Evolutionary conservation across 2,329 filamentous ascomycete species (phyloP), one percentile per base, ranked within the genome.

Genomic region (Eurotiales sp.): DNA sequence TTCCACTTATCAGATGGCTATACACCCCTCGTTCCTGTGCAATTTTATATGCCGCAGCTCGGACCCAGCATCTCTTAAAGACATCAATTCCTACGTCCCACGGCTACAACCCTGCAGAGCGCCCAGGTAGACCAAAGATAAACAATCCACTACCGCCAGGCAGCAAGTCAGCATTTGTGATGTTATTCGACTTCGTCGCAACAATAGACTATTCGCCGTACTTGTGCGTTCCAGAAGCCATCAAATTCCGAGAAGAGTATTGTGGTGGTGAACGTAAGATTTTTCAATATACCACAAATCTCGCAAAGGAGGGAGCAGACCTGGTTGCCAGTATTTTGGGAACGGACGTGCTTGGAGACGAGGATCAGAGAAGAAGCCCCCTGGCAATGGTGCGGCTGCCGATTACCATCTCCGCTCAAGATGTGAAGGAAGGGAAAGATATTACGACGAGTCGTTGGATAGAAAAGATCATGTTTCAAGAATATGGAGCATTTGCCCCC

Each of bases 1-100:
- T 43, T 12, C 23, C 19, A 23, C 4, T 3, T 34, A 19, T 22
- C 15, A 79, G 78, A 74, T 97, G 92, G 92, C 82, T 96, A 7
- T 85, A 83, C 63, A 81, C 82, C 0, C 92, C 91, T 1, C 83
- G 90, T 25, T 86, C 85, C n/a, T 90, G 86, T 64, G 90, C 90
- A 3, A 74, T 93, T 4, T 81, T 96, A 56, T 86, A 95, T 68
- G 87, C 93, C 1, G 87, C 90, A 0, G 53, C 76, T 15, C 79
- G 86, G 17, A 90, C 95, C 66, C 92, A 96, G 65, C 72, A 76
- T 42, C 69, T 93, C 34, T 82, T 96, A 39, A 80, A 83, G 12
- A 84, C 84, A 2, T 85, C 88, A 0, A 66, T 95, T 22, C 88
- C 90, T 0, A 96, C 90, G 0, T 90, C 85, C 29, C 88, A 91